Evolutionary conservation across 192 early-diverging fungal species (phyloP).

Genomic region (Coemansia umbellata): DNA sequence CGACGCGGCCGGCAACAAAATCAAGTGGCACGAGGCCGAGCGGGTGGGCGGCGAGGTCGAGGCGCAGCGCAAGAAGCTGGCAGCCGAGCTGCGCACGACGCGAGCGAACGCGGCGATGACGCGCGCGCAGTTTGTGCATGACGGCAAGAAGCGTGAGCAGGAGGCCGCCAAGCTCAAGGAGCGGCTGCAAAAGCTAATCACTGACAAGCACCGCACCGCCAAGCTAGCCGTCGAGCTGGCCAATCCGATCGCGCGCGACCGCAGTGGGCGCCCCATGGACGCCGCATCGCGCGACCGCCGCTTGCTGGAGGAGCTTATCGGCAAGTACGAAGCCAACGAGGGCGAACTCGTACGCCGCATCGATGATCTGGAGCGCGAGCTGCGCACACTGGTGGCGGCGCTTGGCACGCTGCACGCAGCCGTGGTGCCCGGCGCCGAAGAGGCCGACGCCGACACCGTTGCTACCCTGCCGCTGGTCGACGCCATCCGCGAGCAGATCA

Average conservation of each 20-base stretch:
- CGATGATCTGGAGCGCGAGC: constrained; percentile 19
- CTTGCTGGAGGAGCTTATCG: constrained; percentile 32
- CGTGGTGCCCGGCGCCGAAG: constrained; percentile 4
- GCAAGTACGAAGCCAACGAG: constrained; percentile 29
- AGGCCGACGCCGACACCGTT: constrained; percentile 6
- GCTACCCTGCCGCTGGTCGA: constrained; percentile 39
- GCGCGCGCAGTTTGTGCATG: constrained; percentile 41
- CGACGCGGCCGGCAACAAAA: constrained; percentile 24
- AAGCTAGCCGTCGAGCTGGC: constrained; percentile 29
- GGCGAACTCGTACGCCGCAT: constrained; percentile 3
- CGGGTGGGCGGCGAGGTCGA: constrained; percentile 13
- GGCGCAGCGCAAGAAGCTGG: constrained; percentile 16
- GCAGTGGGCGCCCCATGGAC: constrained; percentile 22
- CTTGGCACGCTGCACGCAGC: constrained; percentile 12
- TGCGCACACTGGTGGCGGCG: constrained; percentile 10
- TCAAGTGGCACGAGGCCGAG: constrained; percentile 30
- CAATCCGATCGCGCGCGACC: constrained; percentile 30
- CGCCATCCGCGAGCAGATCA: constrained; percentile 11
- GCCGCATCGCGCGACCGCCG: constrained; percentile 5
- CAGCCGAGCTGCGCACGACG: constrained; percentile 28
- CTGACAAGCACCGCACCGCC: constrained; percentile 30
- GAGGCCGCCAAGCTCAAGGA: constrained; percentile 35
- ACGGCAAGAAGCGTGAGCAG: constrained; percentile 47
- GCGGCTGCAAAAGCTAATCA: constrained; percentile 43
- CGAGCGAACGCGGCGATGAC: constrained; percentile 26